Evolutionary conservation across 345 rosid genomes (phyloP), one percentile per base, ranked within the genome.

Genomic region (Rhodomyrtus tomentosa): DNA sequence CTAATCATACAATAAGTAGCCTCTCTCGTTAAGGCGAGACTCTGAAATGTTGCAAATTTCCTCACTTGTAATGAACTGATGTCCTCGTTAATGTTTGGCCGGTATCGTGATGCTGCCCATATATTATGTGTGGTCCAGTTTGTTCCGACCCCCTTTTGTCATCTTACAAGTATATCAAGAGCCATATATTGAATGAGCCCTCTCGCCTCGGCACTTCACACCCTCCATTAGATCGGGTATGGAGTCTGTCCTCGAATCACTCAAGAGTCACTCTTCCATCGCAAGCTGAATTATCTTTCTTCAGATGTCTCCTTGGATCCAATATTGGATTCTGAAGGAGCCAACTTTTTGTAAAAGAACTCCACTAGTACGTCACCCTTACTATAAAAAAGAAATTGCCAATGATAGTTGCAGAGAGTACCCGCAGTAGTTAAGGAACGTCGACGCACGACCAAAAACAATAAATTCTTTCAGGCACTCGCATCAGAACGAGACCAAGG

Each of bases 221-320:
- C 5, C 12, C n/a, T 54, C 25, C 10, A 54, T 22, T 5, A 0
- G 58, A 22, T 54, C 4, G 1, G 3, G 74, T 7, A 62, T 62
- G 42, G 11, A 7, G 72, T 58, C 72, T 29, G 29, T 58, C 38
- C 2, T 7, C 9, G 12, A 16, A 32, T 8, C 24, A 18, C 42
- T 32, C 3, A 0, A 36, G 42, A 68, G 42, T 18, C 76, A 7
- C 22, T 16, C 76, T 68, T 68, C 45, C 76, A 0, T 32, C 16
- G 0, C 36, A 38, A 68, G 45, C 0, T 10, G 42, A 32, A 24
- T 2, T 68, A 68, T 68, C 0, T 1, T 62, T 32, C 76, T 62
- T 32, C 24, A 32, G 12, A 32, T 62, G 76, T 62, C 24, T 62
- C 25, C 76, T 32, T 36, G 45, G 22, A 68, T 32, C 76, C 76